phyloP scores from a whole-genome alignment of 2,329 filamentous ascomycete species.

The Trichoderma harzianum region DNA sequence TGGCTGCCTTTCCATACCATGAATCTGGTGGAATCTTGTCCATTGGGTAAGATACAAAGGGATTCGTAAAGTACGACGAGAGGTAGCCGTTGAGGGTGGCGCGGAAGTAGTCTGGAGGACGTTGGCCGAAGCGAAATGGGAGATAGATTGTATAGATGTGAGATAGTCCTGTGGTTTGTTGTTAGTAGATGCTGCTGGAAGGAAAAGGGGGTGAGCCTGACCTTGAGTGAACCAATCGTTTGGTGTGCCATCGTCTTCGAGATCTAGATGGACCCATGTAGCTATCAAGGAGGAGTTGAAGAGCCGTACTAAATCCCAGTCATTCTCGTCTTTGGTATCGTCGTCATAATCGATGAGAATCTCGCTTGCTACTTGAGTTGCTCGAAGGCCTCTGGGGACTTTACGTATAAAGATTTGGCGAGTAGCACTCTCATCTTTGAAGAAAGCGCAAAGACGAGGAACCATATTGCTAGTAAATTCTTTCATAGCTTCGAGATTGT shows the following conservation, averaged over 20 bases:
- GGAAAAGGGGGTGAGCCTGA: background rate
- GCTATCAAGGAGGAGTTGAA: background rate
- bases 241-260: slow-evolving; percentile 2
- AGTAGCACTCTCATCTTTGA: background rate
- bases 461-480: slow-evolving; percentile 9
- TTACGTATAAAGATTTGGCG: background rate
- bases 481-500: background rate
- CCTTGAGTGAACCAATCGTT: slow-evolving; percentile 10
- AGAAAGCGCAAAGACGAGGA: background rate
- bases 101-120: slow-evolving; percentile 3
- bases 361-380: background rate
- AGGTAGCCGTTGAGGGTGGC: slow-evolving; percentile 7
- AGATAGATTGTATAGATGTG: slow-evolving; percentile 10
- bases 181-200: background rate
- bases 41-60: background rate
- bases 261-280: slow-evolving; percentile 3
- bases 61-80: background rate
- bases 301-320: slow-evolving; percentile 1
- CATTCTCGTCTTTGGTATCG: background rate
- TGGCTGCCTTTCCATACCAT: background rate
- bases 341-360: slow-evolving; percentile 5
- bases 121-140: slow-evolving; percentile 6
- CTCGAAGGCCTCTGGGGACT: background rate
- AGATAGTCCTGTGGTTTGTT: background rate
- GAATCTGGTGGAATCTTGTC: background rate